Evolutionary conservation across 352 stramenopile genomes (phyloP).

Genomic region (Phytophthora lateralis): DNA sequence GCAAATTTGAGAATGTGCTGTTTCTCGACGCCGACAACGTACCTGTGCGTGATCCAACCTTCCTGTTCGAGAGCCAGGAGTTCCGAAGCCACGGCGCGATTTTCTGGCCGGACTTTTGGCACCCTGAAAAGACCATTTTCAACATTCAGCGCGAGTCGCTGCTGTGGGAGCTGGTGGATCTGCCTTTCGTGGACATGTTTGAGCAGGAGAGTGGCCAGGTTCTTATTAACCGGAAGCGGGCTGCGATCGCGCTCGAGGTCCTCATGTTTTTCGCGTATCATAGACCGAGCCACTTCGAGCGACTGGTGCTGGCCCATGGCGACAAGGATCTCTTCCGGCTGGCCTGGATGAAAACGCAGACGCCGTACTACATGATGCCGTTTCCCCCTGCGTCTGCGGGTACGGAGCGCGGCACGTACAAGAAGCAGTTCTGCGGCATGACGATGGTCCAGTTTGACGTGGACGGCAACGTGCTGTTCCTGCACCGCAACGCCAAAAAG

Average conservation of each 20-base stretch:
- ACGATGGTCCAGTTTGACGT: slow-evolving; percentile 79
- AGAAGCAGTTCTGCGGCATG: slow-evolving; percentile 67
- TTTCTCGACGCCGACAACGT: slow-evolving; percentile 80
- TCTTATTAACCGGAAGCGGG: slow-evolving; percentile 57
- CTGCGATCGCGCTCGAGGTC: slow-evolving; percentile 50
- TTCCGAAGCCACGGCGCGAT: slow-evolving; percentile 52
- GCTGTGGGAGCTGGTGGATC: slow-evolving; percentile 68
- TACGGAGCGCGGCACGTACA: slow-evolving; percentile 32
- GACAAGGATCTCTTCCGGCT: slow-evolving; percentile 86
- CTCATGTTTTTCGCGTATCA: slow-evolving; percentile 71
- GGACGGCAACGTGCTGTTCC: slow-evolving; percentile 59
- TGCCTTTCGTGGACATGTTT: slow-evolving; percentile 75
- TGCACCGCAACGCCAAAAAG: slow-evolving; percentile 79
- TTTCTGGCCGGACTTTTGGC: slow-evolving; percentile 85
- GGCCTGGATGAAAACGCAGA: slow-evolving; percentile 74
- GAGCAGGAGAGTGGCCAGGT: slow-evolving; percentile 82
- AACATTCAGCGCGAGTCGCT: slow-evolving; percentile 65
- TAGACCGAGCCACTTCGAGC: slow-evolving; percentile 62
- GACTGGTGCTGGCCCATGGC: slow-evolving; percentile 64
- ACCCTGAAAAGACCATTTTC: slow-evolving; percentile 73
- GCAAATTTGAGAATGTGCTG: slow-evolving; percentile 69
- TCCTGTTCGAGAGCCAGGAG: slow-evolving; percentile 58
- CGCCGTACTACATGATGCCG: slow-evolving; percentile 66
- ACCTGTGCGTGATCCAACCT: slow-evolving; percentile 65
- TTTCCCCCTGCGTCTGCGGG: slow-evolving; percentile 55